Conservation (phyloP, 306 rosid genomes). For the Vigna mungo region DNA sequence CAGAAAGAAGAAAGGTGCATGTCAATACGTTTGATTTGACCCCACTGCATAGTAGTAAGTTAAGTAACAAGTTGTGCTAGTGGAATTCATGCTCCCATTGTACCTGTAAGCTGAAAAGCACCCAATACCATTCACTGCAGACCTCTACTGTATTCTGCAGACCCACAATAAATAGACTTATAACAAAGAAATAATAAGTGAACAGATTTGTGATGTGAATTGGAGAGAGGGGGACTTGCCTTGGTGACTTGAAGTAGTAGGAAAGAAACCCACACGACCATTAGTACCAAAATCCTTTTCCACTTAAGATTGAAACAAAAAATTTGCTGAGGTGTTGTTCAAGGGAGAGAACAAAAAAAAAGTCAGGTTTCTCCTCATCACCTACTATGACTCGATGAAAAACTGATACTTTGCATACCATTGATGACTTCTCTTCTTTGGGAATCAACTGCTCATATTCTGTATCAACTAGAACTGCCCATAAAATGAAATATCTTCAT, state of each 20-base stretch:
- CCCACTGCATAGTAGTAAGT: neutral
- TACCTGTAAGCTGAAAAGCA: constrained; percentile 81
- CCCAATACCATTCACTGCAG: constrained; percentile 87
- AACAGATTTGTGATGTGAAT: constrained; percentile 20
- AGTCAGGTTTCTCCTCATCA: constrained; percentile 38
- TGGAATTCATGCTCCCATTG: constrained; percentile 3
- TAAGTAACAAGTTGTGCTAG: constrained; percentile 22
- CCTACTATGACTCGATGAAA: neutral
- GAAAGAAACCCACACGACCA: constrained; percentile 74
- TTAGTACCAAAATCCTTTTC: constrained; percentile 65
- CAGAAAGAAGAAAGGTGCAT: neutral
- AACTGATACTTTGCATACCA: constrained; percentile 50
- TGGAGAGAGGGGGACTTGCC: constrained; percentile 50
- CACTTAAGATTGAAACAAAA: constrained; percentile 74
- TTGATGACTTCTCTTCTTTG: constrained; percentile 64
- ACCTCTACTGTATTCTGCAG: constrained; percentile 65
- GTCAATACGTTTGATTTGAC: constrained; percentile 2
- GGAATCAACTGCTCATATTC: constrained; percentile 65
- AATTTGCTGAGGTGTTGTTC: constrained; percentile 58
- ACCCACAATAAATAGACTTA: constrained; percentile 12
- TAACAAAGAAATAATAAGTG: neutral
- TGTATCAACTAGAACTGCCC: constrained; percentile 74
- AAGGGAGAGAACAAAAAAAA: neutral
- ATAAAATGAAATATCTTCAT: constrained; percentile 22
- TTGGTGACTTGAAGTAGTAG: constrained; percentile 75